Conservation (phyloP, 768 basidiomycete genomes). For the Collybia nuda region DNA sequence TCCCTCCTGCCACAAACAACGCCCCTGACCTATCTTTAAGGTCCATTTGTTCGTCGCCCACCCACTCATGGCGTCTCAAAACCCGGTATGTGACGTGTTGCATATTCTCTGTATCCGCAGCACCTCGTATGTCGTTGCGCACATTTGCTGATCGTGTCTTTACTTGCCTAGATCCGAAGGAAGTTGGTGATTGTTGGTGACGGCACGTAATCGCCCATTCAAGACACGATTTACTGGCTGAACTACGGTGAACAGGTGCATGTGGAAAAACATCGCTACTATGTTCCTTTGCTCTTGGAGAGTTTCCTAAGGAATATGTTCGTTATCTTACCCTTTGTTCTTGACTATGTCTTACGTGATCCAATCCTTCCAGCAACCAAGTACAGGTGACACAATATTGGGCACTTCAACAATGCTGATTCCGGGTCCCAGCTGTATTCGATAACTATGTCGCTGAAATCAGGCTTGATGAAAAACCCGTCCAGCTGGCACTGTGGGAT, state of each 20-base stretch:
- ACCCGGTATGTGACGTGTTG: slow-evolving; percentile 46
- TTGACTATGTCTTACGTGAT: slow-evolving; percentile 9
- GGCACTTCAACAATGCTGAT: slow-evolving; percentile 12
- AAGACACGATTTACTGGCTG: slow-evolving; percentile 14
- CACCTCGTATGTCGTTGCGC: slow-evolving; percentile 5
- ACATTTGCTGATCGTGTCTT: slow-evolving; percentile 9
- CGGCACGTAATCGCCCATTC: slow-evolving; percentile 51
- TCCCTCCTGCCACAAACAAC: no score
- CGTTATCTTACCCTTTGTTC: slow-evolving; percentile 10
- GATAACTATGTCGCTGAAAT: slow-evolving; percentile 99
- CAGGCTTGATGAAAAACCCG: slow-evolving; percentile 93
- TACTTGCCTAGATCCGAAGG: slow-evolving; percentile 69
- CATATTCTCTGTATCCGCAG: slow-evolving; percentile 4
- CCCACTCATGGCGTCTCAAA: slow-evolving; percentile 48
- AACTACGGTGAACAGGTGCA: slow-evolving; percentile 56
- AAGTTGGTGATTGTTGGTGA: slow-evolving; percentile 98
- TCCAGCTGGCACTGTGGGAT: slow-evolving; percentile 97
- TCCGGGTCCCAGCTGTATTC: slow-evolving; percentile 71
- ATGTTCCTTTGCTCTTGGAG: slow-evolving; percentile 89
- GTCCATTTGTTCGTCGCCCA: not conserved
- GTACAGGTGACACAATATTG: slow-evolving; percentile 34
- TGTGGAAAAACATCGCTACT: slow-evolving; percentile 95
- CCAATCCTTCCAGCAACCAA: slow-evolving; percentile 50
- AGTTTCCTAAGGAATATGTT: slow-evolving; percentile 96
- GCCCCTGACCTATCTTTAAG: no score